Conservation (phyloP, 495 filamentous ascomycete species). For the Staphylotrichum tortipilum region DNA sequence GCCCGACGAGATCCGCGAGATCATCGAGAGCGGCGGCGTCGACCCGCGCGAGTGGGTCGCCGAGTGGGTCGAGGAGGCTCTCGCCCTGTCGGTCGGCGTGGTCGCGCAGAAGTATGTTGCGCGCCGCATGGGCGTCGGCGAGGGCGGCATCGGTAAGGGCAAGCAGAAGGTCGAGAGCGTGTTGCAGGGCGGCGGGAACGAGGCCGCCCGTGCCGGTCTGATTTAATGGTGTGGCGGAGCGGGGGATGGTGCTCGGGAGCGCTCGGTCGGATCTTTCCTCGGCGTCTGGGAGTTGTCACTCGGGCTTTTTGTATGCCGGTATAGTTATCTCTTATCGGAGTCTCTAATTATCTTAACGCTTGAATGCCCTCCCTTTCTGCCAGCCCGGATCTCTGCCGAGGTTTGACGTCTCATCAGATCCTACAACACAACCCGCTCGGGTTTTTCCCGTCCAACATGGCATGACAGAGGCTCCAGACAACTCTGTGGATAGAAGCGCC, state of each 20-base stretch:
- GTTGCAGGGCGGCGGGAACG: slow-evolving; percentile 66
- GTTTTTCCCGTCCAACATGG: too few relatives aligned
- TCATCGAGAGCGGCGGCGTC: slow-evolving; percentile 79
- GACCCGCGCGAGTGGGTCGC: slow-evolving; percentile 95
- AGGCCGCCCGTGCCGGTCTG: slow-evolving; percentile 66
- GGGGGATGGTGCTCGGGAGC: neutral
- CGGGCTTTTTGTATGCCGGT: neutral
- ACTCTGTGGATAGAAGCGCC: too few relatives aligned
- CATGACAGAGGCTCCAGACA: too few relatives aligned
- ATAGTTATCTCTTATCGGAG: too few relatives aligned
- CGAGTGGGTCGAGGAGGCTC: slow-evolving; percentile 89
- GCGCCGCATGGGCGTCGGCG: slow-evolving; percentile 88
- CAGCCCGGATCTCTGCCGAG: too few relatives aligned
- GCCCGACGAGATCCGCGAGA: slow-evolving; percentile 79
- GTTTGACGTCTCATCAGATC: too few relatives aligned
- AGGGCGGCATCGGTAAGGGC: slow-evolving; percentile 70
- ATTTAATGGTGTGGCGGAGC: too few relatives aligned
- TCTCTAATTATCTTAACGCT: too few relatives aligned
- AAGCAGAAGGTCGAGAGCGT: slow-evolving; percentile 65
- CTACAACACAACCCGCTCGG: too few relatives aligned
- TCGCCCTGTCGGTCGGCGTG: slow-evolving; percentile 70
- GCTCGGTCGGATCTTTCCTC: neutral
- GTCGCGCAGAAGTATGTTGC: slow-evolving; percentile 97
- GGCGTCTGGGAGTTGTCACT: slow-evolving; percentile 1
- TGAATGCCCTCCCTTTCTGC: too few relatives aligned